Base-by-base conservation (phyloP, 129 eudicot genomes). In the Artemisia argyi region DNA sequence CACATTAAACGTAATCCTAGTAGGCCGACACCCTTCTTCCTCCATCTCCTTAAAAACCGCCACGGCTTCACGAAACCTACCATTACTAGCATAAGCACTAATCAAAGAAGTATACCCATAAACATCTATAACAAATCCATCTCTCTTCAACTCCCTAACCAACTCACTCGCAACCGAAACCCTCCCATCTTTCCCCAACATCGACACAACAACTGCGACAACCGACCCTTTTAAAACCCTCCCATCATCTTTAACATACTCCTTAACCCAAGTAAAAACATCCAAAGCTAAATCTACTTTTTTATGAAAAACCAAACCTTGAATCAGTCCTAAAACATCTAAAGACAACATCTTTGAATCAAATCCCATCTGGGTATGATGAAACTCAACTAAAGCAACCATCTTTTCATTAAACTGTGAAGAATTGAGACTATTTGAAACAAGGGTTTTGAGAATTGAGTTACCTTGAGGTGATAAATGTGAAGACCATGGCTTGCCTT, bases 31-130 rank as follows among this genome's bases (percentile, higher is more conserved):
- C 12, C 97, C 99, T 66, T 84, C 94, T 47, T 90, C 92, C 73
- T 88, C 89, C 99, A 94, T 94, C 60, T 88, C 85, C 76, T 85
- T 82, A 71, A 87, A 88, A 42, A 90, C 88, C 66, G 65, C 60
- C 10, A 90, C 74, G 11, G 99, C 99, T 69, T 94, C 97, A 56
- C 97, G 80, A 69, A 81, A 94, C 85, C 96, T 76, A 66, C 99
- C 89, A 59, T 77, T 94, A 56, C 80, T 77, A 6, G 91, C 85
- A 76, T 76, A 90, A 53, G 88, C 93, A 73, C 82, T 79, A 44
- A 90, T 84, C 59, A 94, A 63, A 17, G 99, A 86, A 53, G 97
- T 94, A 69, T 88, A 90, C 1, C 85, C 90, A 78, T 84, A 88
- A 44, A 88, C 97, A 86, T 88, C 93, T 16, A 94, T 49, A 22